Conservation (phyloP, 768 basidiomycete genomes). For the Tubosaeta brunneosetosa region DNA sequence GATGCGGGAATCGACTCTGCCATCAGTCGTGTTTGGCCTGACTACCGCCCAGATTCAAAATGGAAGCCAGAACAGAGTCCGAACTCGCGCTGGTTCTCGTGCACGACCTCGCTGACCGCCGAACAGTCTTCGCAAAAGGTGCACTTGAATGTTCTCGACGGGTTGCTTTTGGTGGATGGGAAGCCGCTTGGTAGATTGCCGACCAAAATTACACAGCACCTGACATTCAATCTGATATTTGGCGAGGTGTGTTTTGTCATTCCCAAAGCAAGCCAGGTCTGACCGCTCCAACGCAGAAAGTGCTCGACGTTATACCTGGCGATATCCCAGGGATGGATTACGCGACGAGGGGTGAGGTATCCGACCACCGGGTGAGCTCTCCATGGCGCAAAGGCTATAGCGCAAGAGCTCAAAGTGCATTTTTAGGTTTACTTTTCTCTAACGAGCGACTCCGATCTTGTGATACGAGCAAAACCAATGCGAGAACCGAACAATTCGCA, state of each 20-base stretch:
- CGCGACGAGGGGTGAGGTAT: slow-evolving; percentile 14
- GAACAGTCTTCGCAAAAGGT: slow-evolving; percentile 5
- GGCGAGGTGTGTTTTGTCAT: slow-evolving; percentile 8
- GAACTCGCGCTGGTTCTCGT: slow-evolving; percentile 18
- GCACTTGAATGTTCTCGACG: slow-evolving; percentile 17
- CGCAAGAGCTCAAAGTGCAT: neutral
- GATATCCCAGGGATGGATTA: slow-evolving; percentile 24
- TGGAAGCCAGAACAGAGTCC: slow-evolving; percentile 2
- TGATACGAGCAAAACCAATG: slow-evolving; percentile 9
- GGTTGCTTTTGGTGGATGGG: slow-evolving; percentile 25
- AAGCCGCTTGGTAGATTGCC: slow-evolving; percentile 18
- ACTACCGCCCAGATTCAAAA: slow-evolving; percentile 20
- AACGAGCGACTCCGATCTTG: neutral
- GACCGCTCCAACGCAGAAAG: slow-evolving; percentile 9
- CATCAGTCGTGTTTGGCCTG: slow-evolving; percentile 16
- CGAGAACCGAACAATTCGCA: neutral
- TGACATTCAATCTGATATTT: slow-evolving; percentile 18
- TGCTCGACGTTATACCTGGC: slow-evolving; percentile 15
- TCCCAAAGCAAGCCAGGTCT: too few relatives aligned
- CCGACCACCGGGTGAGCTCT: slow-evolving; percentile 15
- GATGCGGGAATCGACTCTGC: slow-evolving; percentile 16
- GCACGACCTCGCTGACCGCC: slow-evolving; percentile 3
- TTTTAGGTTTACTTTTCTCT: slow-evolving; percentile 15
- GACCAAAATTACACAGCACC: slow-evolving; percentile 4
- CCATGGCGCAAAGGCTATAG: neutral